Evolutionary conservation across 176 grass and related monocot species (phyloP), one percentile per base, ranked within the genome.

Genomic region (Cenchrus fungigraminus): DNA sequence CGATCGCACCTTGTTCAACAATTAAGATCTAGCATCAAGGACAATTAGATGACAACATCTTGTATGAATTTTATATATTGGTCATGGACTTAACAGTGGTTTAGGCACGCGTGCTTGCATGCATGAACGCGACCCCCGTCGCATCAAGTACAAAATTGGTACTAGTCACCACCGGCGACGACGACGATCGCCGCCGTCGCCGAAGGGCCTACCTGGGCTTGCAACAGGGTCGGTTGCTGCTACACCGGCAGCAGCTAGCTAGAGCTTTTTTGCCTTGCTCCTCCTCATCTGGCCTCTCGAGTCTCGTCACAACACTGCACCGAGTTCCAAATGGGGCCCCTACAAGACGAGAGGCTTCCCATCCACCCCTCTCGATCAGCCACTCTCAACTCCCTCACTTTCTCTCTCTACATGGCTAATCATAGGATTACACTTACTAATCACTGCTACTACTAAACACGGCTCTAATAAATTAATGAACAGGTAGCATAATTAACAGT

Each of bases 91-190:
- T 72, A 46, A 47, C 6, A 60, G 9, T 25, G 12, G 40, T 79
- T 43, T 83, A 73, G 9, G 22, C 57, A 62, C 19, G 17, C 6
- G 6, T 56, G 79, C 79, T 32, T 57, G 17, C 6, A 19, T 22
- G 57, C 77, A 85, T 70, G 70, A 32, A 15, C 69, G 46, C 20
- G 37, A 40, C 83, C 77, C 77, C 69, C 60, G 80, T 91, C 55
- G 79, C 89, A 87, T 68, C 85, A 49, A 80, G 75, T 91, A 91
- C 89, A 91, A 91, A 91, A 91, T 87, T 91, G 85, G 80, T 87
- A 25, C 22, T 25, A 69, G 89, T 54, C 80, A 83, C 13, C 75
- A 79, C 9, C 47, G n/a, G 5, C 20, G 37, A 40, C 20, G 44
- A 3, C n/a, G 69, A 9, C 37, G 3, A 20, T 19, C 67, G 16